A percentile compares a stretch with the other conserved stretches of the same genome.
Conservation (phyloP, 306 rosid species). For the Lablab purpureus region DNA sequence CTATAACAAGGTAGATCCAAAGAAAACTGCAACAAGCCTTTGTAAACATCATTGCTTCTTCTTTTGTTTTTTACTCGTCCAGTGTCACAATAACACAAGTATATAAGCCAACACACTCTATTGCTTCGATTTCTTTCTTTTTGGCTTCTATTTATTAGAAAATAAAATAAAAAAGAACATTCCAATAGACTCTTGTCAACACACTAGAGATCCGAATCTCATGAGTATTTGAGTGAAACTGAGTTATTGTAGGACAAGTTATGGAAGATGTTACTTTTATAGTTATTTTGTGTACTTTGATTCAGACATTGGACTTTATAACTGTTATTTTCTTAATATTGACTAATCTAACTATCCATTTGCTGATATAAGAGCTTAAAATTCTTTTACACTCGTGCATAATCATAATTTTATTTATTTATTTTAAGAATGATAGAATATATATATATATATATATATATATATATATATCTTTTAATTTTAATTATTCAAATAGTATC, state of each 20-base stretch:
- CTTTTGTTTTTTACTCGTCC: slow-evolving; percentile 29
- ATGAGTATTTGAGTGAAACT: slow-evolving; percentile 8
- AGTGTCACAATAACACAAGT: background rate
- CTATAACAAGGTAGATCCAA: slow-evolving; percentile 47
- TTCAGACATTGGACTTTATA: background rate
- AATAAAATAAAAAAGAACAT: background rate
- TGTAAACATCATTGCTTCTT: slow-evolving; percentile 54
- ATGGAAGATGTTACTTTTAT: background rate
- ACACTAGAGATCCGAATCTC: slow-evolving; percentile 27
- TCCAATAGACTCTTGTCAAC: background rate
- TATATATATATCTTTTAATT: no score
- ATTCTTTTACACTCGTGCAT: no score
- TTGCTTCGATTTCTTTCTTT: background rate
- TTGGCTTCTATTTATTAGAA: background rate
- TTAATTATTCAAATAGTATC: no score
- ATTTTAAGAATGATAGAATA: no score
- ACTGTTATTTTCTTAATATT: background rate
- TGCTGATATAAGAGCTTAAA: background rate
- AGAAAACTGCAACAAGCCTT: slow-evolving; percentile 47
- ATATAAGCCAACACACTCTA: background rate
- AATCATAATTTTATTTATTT: no score
- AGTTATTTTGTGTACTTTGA: background rate
- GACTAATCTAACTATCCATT: background rate
- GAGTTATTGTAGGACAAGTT: slow-evolving; percentile 37
- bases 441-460: no score